phyloP scores from a whole-genome alignment of 441 rosid genomes.

The Capsella rubella region DNA sequence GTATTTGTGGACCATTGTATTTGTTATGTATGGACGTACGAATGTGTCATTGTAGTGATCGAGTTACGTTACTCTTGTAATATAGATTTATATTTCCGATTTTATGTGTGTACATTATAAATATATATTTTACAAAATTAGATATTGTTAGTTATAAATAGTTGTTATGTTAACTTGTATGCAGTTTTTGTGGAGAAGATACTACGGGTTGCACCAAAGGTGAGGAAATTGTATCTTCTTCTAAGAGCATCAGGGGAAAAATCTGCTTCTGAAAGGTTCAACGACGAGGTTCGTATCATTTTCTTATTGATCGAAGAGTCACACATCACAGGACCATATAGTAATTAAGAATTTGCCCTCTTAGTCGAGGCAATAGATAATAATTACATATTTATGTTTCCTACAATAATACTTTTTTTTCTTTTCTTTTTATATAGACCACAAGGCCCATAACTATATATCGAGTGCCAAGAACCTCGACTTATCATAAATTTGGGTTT shows the following conservation, averaged over 20 bases:
- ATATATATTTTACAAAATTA: too few species aligned
- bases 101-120: not conserved
- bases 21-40: not conserved
- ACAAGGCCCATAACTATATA: not conserved
- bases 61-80: not conserved
- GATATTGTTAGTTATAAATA: not conserved
- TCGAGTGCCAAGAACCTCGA: not conserved
- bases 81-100: not conserved
- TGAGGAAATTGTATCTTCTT: slow-evolving; percentile 61
- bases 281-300: slow-evolving; percentile 48
- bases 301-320: not conserved
- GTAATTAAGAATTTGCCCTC: not conserved
- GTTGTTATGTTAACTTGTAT: not conserved
- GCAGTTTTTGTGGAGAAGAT: slow-evolving; percentile 70
- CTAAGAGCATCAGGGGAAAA: slow-evolving; percentile 52
- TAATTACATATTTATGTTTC: not conserved
- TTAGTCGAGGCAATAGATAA: not conserved
- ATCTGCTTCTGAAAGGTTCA: slow-evolving; percentile 48
- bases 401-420: not conserved
- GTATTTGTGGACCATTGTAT: too few species aligned
- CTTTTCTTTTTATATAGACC: not conserved
- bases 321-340: not conserved
- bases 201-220: slow-evolving; percentile 62
- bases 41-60: not conserved
- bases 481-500: not conserved